Evolutionary conservation across 257 asterid genomes (phyloP).

Genomic region (Solanum lignicaule): DNA sequence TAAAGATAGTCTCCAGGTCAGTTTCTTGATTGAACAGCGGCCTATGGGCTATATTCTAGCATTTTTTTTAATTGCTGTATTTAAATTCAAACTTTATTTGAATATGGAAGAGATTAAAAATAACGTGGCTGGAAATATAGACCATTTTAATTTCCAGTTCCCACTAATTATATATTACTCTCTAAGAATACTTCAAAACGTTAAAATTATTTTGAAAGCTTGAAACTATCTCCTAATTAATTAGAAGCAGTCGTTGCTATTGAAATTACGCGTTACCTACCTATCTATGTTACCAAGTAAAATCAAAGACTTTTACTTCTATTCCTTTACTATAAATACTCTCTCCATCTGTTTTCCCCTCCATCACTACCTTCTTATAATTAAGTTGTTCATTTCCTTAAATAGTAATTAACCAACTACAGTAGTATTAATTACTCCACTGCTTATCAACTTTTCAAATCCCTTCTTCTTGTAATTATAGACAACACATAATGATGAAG

Average conservation of each 20-base stretch:
- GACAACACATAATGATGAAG: neutral
- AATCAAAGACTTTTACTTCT: too few species aligned
- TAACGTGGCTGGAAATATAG: neutral
- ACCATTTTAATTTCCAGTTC: neutral
- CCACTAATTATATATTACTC: neutral
- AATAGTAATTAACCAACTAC: neutral
- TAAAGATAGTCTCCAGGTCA: neutral
- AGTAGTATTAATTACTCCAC: too few species aligned
- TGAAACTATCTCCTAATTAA: neutral
- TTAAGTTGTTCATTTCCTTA: neutral
- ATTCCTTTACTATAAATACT: neutral
- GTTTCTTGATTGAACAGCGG: neutral
- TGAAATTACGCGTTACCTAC: neutral
- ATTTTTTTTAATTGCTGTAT: too few species aligned
- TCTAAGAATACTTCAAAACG: neutral
- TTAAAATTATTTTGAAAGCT: neutral
- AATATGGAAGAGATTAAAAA: neutral
- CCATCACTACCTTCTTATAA: neutral
- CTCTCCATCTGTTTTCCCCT: neutral
- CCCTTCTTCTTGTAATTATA: neutral
- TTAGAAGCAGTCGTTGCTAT: neutral
- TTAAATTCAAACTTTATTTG: neutral
- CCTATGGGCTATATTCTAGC: neutral
- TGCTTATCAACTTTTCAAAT: neutral
- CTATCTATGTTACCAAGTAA: neutral